Percentiles rank a stretch among this genome's conserved stretches.
These are phyloP conservation scores for Centella asiatica DNA, from an alignment of 129 eudicot genomes.

Conservation along the genomic window DNA sequence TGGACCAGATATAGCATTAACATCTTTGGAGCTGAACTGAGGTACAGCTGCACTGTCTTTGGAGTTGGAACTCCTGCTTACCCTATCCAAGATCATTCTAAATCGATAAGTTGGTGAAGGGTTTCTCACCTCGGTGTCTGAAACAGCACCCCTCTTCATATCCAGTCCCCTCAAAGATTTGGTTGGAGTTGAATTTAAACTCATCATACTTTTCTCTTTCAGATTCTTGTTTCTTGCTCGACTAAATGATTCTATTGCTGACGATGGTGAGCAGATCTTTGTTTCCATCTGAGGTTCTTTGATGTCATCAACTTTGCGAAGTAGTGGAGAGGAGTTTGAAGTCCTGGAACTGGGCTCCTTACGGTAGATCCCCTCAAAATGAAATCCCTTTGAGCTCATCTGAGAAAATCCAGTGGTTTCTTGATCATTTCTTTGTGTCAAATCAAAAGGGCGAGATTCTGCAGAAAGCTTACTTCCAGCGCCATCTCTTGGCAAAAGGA, in stretches of 20 bases:
- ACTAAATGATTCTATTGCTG: conserved; percentile 15
- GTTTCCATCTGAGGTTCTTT: background rate
- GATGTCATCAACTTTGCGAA: background rate
- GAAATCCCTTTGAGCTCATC: conserved; percentile 9
- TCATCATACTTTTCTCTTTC: conserved; percentile 24
- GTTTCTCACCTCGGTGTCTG: conserved; percentile 38
- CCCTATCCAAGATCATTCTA: conserved; percentile 35
- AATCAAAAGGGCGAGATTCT: background rate
- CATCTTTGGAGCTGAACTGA: conserved; percentile 17
- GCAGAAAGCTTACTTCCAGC: background rate
- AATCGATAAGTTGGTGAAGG: conserved; percentile 63
- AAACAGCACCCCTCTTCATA: conserved; percentile 15
- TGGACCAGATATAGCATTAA: conserved; percentile 17
- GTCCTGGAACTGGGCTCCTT: background rate
- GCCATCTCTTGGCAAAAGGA: conserved; percentile 22
- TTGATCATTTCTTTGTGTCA: conserved; percentile 1
- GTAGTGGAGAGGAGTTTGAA: background rate
- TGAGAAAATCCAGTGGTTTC: conserved; percentile 5
- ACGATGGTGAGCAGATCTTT: conserved; percentile 4
- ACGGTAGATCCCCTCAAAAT: background rate
- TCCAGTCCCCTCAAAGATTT: conserved; percentile 14
- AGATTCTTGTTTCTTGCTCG: conserved; percentile 26
- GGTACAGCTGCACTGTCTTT: conserved; percentile 13
- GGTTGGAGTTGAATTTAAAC: conserved; percentile 11
- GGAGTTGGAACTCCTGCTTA: conserved; percentile 24